phyloP scores from a whole-genome alignment of 139 green algal genomes.

The Chlamydomonas sphaeroides region DNA sequence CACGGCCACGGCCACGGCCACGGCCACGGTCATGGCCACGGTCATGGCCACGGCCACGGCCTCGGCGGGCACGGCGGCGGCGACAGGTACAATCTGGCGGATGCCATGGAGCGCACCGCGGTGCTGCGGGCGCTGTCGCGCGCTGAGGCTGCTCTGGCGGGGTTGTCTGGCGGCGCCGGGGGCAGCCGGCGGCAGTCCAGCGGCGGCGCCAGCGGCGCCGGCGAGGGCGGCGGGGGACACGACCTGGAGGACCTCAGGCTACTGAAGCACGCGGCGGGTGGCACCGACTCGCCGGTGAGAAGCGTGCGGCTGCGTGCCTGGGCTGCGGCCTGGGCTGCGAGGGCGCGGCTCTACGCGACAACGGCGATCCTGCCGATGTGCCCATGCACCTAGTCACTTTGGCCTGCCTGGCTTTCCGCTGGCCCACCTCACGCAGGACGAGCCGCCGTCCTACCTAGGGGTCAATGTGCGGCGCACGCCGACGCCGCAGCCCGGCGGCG shows the following conservation, averaged over 20 bases:
- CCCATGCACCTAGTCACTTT: too few species aligned
- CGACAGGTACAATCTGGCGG: conserved; percentile 9
- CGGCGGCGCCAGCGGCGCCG: neutral
- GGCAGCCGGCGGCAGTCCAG: too few species aligned
- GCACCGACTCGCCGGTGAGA: too few species aligned
- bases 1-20: neutral
- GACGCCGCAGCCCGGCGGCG: neutral
- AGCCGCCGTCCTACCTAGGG: conserved; percentile 11
- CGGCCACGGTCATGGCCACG: neutral
- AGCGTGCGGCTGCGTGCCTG: too few species aligned
- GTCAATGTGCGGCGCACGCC: conserved; percentile 24
- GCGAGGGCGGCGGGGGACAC: neutral
- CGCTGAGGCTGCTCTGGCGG: conserved; percentile 16
- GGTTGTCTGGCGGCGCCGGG: too few species aligned
- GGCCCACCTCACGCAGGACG: neutral
- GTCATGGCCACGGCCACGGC: neutral
- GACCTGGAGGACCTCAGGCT: conserved; percentile 26
- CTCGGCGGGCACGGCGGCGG: neutral
- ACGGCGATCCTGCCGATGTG: too few species aligned
- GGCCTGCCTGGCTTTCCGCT: too few species aligned
- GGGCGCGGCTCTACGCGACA: too few species aligned
- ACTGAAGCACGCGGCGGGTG: conserved; percentile 15
- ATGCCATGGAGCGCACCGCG: conserved; percentile 14
- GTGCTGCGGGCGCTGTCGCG: conserved; percentile 11
- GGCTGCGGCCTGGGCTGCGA: too few species aligned